Base-by-base conservation (phyloP, 164 flowering plant species). In the Dillenia turbinata region DNA sequence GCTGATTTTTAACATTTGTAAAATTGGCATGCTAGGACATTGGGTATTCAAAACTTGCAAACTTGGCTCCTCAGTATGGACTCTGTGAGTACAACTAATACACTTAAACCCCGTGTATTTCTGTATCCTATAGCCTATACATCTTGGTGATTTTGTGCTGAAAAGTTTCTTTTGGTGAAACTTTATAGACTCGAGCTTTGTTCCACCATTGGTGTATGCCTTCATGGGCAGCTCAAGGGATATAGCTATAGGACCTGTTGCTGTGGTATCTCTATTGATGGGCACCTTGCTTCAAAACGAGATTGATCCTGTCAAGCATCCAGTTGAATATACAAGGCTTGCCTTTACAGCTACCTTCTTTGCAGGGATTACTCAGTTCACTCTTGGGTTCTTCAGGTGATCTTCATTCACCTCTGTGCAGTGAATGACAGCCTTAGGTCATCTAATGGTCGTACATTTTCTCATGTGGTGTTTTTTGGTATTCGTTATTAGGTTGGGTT, bases 221-320 rank as follows among this genome's bases (percentile, higher is more conserved):
- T 74, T 79, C 71, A 87, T 93, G 96, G 98, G 98, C 15, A 93
- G 97, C 77, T 93, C 98, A n/a, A 83, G 88, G 71, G 96, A 93
- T 70, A 89, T 93, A 59, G 98, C 91, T 43, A 93, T 93, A 10
- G 98, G 99, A 56, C 99, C 99, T 2, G 96, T 94, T 8, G 95
- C 99, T 44, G 97, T 94, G 46, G 93, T 91, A 8, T 94, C 97
- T 69, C 89, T 94, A 17, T 61, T 94, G 63, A 54, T 94, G 8
- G 99, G 99, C 15, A 82, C 93, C 14, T 56, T 91, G 62, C 85
- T 89, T 44, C 85, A 78, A 55, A 62, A 65, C 40, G 96, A 89
- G 85, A 66, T 91, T 52, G 97, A 91, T 66, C 80, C 78, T 14
- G 40, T 3, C 2, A 59, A 56, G 19, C 61, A 88, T 60, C 46